These are phyloP conservation scores for Aspergillus unguis DNA, from an alignment of 2,329 filamentous ascomycete species.

Conservation along the genomic window DNA sequence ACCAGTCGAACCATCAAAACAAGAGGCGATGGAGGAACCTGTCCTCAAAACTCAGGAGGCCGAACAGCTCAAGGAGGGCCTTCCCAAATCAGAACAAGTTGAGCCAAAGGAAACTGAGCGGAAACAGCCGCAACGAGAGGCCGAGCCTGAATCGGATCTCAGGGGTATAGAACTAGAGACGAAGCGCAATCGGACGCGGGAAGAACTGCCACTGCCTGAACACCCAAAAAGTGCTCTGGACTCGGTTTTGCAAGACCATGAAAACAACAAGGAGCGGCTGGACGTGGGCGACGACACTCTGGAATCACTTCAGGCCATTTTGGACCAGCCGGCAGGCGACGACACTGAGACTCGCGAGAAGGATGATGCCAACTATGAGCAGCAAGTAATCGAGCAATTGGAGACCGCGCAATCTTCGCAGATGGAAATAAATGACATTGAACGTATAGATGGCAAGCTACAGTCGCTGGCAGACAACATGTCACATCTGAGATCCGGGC, in stretches of 20 bases:
- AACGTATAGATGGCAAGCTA: constrained; percentile 40
- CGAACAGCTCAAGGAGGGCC: neutral
- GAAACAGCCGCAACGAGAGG: neutral
- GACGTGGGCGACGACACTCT: constrained; percentile 45
- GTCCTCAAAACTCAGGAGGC: no score
- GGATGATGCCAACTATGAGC: constrained; percentile 32
- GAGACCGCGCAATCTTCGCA: constrained; percentile 19
- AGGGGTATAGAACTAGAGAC: neutral
- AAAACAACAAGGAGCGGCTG: constrained; percentile 36
- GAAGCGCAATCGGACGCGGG: constrained; percentile 19
- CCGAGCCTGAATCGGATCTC: neutral
- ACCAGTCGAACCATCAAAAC: constrained; percentile 2
- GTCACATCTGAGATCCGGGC: constrained; percentile 39
- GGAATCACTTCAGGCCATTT: constrained; percentile 43
- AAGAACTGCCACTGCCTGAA: constrained; percentile 33
- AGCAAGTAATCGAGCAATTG: constrained; percentile 27
- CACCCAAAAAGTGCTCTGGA: constrained; percentile 43
- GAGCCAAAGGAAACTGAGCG: constrained; percentile 13
- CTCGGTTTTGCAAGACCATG: constrained; percentile 41
- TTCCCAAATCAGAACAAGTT: constrained; percentile 1
- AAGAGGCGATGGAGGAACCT: neutral
- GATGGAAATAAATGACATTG: constrained; percentile 31
- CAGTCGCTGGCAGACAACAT: constrained; percentile 40
- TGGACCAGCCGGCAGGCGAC: constrained; percentile 30
- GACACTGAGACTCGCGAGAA: constrained; percentile 27